Conservation (phyloP, 306 rosid genomes). For the Casuarina cunninghamiana region DNA sequence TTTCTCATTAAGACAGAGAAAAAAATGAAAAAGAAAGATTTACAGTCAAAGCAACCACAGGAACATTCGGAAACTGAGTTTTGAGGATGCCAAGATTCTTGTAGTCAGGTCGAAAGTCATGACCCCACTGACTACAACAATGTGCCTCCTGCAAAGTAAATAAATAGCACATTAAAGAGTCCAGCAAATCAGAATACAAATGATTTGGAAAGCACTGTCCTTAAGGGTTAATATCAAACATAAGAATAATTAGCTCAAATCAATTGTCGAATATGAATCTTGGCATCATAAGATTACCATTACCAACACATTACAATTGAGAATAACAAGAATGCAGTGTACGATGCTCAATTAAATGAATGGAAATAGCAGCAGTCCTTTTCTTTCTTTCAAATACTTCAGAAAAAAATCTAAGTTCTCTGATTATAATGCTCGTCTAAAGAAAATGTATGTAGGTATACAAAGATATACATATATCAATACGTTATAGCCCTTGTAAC, state of each 20-base stretch:
- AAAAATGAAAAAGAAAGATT: slow-evolving; percentile 28
- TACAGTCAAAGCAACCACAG: slow-evolving; percentile 89
- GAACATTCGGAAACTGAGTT: slow-evolving; percentile 90
- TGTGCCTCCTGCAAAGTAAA: slow-evolving; percentile 85
- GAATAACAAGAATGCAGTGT: neutral
- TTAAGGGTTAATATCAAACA: neutral
- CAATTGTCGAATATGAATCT: neutral
- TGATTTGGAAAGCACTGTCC: slow-evolving; percentile 1
- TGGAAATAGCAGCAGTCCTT: neutral
- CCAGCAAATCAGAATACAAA: neutral
- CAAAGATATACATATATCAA: neutral
- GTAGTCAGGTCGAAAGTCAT: slow-evolving; percentile 97
- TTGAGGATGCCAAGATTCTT: slow-evolving; percentile 92
- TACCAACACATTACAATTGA: neutral
- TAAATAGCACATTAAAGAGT: slow-evolving; percentile 15
- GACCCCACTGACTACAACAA: slow-evolving; percentile 99
- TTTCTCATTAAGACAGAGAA: slow-evolving; percentile 7
- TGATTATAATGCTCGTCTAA: neutral
- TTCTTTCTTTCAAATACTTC: neutral
- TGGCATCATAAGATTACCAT: neutral
- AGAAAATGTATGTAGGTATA: neutral
- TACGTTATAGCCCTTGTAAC: neutral
- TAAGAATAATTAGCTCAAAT: neutral
- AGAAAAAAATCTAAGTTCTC: neutral
- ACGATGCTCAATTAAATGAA: neutral